These are phyloP conservation scores for Debaryomyces sp. DNA, from an alignment of 1,139 yeast species.

Conservation along the genomic window DNA sequence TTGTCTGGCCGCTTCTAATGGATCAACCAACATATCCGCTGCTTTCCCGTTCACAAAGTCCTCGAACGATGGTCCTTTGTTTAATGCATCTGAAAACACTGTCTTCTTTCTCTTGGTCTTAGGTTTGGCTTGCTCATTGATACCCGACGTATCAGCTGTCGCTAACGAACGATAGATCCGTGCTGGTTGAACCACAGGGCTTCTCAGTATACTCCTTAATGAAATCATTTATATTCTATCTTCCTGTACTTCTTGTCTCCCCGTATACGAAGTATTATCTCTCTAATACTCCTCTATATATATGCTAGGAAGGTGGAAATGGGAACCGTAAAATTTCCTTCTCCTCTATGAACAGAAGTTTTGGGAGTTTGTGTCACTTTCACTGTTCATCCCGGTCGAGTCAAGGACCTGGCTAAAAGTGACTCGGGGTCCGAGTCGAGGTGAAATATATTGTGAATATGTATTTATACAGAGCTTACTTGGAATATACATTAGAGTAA, in stretches of 20 bases:
- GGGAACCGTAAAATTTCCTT: neutral
- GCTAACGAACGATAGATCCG: constrained; percentile 15
- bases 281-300: neutral
- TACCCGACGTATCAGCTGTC: constrained; percentile 12
- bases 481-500: constrained; percentile 16
- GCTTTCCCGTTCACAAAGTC: constrained; percentile 88
- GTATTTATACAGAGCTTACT: neutral
- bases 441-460: neutral
- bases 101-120: constrained; percentile 53
- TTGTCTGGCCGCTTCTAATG: constrained; percentile 65
- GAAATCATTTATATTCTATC: neutral
- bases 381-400: constrained; percentile 2
- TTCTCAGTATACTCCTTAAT: constrained; percentile 6
- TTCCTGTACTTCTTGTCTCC: neutral
- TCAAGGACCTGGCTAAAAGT: neutral
- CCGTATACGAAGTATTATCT: neutral
- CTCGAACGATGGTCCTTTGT: constrained; percentile 90
- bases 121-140: constrained; percentile 9
- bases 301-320: neutral
- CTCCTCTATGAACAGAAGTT: neutral
- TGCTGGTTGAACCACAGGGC: neutral
- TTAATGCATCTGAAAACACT: constrained; percentile 68
- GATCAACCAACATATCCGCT: constrained; percentile 62
- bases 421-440: neutral
- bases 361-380: constrained; percentile 2